Conservation (phyloP, 352 stramenopile species). For the Phytophthora pini region DNA sequence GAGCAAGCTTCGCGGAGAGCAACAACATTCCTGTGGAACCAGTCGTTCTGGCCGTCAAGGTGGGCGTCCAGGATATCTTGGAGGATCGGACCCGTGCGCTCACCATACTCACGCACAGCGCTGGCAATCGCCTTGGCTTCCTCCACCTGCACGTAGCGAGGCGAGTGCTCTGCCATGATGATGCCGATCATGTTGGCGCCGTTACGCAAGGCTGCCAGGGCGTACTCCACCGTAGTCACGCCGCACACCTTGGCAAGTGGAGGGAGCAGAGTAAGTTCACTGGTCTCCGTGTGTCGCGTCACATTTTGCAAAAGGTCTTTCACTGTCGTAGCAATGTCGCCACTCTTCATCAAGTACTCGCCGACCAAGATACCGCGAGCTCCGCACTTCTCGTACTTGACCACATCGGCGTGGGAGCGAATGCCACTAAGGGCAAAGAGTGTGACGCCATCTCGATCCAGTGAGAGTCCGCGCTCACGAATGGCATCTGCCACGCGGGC, state of each 20-base stretch:
- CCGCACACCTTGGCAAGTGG: conserved; percentile 95
- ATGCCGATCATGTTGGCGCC: conserved; percentile 97
- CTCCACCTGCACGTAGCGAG: conserved; percentile 84
- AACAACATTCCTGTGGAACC: conserved; percentile 82
- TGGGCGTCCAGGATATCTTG: conserved; percentile 48
- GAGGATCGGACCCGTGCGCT: conserved; percentile 81
- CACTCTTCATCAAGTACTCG: conserved; percentile 97
- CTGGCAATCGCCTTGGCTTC: conserved; percentile 92
- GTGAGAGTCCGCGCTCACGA: conserved; percentile 64
- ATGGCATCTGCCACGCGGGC: conserved; percentile 90
- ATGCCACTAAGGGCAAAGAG: conserved; percentile 97
- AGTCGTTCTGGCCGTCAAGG: conserved; percentile 54
- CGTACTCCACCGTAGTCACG: conserved; percentile 94
- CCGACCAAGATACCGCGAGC: conserved; percentile 94
- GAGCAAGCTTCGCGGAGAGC: conserved; percentile 71
- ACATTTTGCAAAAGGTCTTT: conserved; percentile 60
- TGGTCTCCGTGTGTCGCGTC: conserved; percentile 37
- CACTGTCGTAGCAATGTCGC: conserved; percentile 90
- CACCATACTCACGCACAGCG: conserved; percentile 94
- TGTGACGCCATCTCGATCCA: conserved; percentile 80
- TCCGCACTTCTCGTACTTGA: conserved; percentile 91
- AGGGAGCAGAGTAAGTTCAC: conserved; percentile 35
- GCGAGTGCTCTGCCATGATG: conserved; percentile 96
- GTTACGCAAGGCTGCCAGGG: conserved; percentile 87
- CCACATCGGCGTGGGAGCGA: conserved; percentile 92